Evolutionary conservation across 1,284 basidiomycete species (phyloP), one percentile per base, ranked within the genome.

Genomic region (Trichosporon asahii): DNA sequence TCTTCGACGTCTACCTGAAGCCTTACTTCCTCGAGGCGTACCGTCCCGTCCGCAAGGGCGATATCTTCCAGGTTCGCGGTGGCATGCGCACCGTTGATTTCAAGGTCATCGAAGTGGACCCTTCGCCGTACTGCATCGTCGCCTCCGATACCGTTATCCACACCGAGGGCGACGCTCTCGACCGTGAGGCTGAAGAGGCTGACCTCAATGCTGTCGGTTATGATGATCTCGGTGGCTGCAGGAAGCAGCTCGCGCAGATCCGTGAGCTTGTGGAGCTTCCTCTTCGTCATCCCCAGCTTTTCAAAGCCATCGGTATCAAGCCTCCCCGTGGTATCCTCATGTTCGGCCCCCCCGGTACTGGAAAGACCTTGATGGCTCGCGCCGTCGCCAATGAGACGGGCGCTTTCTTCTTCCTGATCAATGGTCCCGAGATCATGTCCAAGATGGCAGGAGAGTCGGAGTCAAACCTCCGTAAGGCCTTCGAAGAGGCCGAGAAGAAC

Each of bases 281-380:
- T 35, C 88, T 99, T 49, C 93, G 96, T 70, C 97, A 99, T 86
- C 97, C 97, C 27, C 95, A 99, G 85, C 89, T 99, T 15, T 99
- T 98, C 91, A 99, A 99, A 85, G 95, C 94, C 27, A 99, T 99
- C 80, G 96, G 96, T 89, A 99, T 99, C 88, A 99, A 98, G 86
- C 97, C 96, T 40, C 97, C 97, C 46, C 92, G 97, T 76, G 95
- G 95, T 88, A 94, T 97, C 76, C 90, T 97, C 74, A 92, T 98
- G 93, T 97, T 89, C 78, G 95, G 95, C 72, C 95, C 95, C 74
- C 95, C 95, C 49, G 95, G 95, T 87, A 97, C 95, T 27, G 95
- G 95, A 87, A 98, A 97, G 86, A 97, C 95, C 11, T 88, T 97
- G 74, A 99, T 99, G 96, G 96, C 97, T 60, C 91, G 97, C 77